Percentiles rank a stretch among this genome's conserved stretches.
phyloP scores from a whole-genome alignment of 768 basidiomycete species.

The Hebeloma cylindrosporum region DNA sequence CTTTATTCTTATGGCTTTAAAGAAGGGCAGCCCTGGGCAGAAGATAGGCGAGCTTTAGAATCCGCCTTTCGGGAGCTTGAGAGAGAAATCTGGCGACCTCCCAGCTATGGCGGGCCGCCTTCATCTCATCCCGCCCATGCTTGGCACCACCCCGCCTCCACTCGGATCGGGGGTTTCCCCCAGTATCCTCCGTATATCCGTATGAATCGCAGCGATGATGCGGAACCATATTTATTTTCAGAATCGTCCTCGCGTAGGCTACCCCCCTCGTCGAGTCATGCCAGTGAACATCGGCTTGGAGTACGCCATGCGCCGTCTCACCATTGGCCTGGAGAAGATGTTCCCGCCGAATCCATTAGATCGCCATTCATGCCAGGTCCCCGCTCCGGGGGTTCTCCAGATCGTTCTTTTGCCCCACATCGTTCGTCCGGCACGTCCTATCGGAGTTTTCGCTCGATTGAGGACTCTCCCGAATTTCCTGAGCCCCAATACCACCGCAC shows the following conservation, averaged over 20 bases:
- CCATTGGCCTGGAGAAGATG: neutral
- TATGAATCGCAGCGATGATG: constrained; percentile 18
- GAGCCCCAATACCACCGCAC: constrained; percentile 1
- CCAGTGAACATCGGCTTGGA: neutral
- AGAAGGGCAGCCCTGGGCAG: constrained; percentile 29
- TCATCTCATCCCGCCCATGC: constrained; percentile 5
- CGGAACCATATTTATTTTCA: constrained; percentile 5
- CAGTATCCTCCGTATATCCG: constrained; percentile 10
- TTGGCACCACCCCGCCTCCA: constrained; percentile 6
- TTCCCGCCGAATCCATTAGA: constrained; percentile 1
- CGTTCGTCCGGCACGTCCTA: constrained; percentile 6
- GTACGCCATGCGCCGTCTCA: constrained; percentile 1
- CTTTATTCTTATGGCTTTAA: constrained; percentile 32
- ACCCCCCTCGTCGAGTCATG: constrained; percentile 2
- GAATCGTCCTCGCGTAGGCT: constrained; percentile 7
- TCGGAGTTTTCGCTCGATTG: neutral
- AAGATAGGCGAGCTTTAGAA: constrained; percentile 30
- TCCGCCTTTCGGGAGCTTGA: constrained; percentile 23
- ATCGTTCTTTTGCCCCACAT: constrained; percentile 3
- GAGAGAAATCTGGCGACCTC: constrained; percentile 20
- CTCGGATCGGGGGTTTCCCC: constrained; percentile 3
- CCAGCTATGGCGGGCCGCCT: constrained; percentile 13
- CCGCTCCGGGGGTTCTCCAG: neutral
- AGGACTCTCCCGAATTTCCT: neutral
- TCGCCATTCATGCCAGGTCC: neutral